Evolutionary conservation across 306 rosid genomes (phyloP).

Genomic region (Dryas drummondii): DNA sequence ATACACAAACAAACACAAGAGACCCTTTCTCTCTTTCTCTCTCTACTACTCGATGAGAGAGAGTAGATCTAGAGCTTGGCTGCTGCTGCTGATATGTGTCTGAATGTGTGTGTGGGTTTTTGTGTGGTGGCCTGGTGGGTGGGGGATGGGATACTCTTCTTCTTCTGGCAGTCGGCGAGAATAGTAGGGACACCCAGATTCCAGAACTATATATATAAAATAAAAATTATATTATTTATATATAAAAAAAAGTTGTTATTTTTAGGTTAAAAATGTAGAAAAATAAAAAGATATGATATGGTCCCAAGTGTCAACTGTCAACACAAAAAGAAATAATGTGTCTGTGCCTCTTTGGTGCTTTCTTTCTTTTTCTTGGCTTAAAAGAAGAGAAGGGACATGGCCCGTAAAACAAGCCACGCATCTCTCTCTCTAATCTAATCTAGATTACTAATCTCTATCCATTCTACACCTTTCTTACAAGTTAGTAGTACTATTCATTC

Average conservation of each 20-base stretch:
- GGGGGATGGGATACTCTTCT: background rate
- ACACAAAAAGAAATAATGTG: slow-evolving; percentile 14
- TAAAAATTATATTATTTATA: background rate
- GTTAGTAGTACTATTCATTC: too few species aligned
- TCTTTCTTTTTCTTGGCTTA: slow-evolving; percentile 10
- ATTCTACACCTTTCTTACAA: background rate
- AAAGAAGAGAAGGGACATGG: slow-evolving; percentile 34
- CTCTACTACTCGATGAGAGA: background rate
- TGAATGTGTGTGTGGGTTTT: too few species aligned
- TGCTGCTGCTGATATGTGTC: too few species aligned
- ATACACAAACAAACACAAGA: background rate
- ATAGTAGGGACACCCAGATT: background rate
- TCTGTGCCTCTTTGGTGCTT: slow-evolving; percentile 4
- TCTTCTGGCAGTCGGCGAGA: slow-evolving; percentile 6
- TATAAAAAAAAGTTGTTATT: background rate
- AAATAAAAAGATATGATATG: background rate
- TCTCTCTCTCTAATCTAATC: background rate
- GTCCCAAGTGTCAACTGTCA: background rate
- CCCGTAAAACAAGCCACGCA: slow-evolving; percentile 45
- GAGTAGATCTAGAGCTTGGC: background rate
- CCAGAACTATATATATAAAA: background rate
- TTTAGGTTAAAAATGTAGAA: background rate
- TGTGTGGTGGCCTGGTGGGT: background rate
- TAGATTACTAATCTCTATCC: background rate
- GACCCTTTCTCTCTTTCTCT: slow-evolving; percentile 26